phyloP scores from a whole-genome alignment of 371 early-diverging fungal genomes.

The Fennellomyces sp. region DNA sequence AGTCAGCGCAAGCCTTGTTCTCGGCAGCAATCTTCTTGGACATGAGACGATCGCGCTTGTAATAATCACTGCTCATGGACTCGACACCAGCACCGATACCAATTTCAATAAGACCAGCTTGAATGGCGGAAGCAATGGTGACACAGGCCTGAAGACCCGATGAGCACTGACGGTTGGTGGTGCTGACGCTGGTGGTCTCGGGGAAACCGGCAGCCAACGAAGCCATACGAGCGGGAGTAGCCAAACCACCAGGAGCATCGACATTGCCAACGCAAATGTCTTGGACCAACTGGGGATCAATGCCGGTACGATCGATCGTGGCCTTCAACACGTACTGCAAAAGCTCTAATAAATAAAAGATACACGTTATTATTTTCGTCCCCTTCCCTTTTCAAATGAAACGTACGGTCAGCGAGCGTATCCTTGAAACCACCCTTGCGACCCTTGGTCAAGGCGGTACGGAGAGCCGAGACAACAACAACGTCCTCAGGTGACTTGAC shows the following conservation, averaged over 20 bases:
- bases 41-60: slow-evolving; percentile 33
- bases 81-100: slow-evolving; percentile 99
- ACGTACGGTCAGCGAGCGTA: slow-evolving; percentile 64
- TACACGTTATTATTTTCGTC: background rate
- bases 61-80: slow-evolving; percentile 93
- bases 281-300: slow-evolving; percentile 88
- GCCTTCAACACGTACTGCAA: slow-evolving; percentile 85
- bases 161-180: slow-evolving; percentile 97
- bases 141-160: slow-evolving; percentile 95
- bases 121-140: slow-evolving; percentile 89
- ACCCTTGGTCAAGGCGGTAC: slow-evolving; percentile 88
- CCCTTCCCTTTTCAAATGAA: background rate
- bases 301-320: slow-evolving; percentile 73
- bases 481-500: slow-evolving; percentile 79
- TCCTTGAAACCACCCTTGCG: slow-evolving; percentile 94
- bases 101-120: slow-evolving; percentile 89
- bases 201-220: slow-evolving; percentile 94
- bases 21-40: slow-evolving; percentile 73
- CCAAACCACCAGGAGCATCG: slow-evolving; percentile 90
- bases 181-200: slow-evolving; percentile 76
- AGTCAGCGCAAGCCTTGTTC: slow-evolving; percentile 75
- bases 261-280: slow-evolving; percentile 97
- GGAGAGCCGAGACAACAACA: slow-evolving; percentile 80
- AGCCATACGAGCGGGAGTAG: slow-evolving; percentile 95
- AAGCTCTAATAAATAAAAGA: slow-evolving; percentile 53